phyloP scores from a whole-genome alignment of 768 basidiomycete genomes.

The Candolleomyces aberdarensis region DNA sequence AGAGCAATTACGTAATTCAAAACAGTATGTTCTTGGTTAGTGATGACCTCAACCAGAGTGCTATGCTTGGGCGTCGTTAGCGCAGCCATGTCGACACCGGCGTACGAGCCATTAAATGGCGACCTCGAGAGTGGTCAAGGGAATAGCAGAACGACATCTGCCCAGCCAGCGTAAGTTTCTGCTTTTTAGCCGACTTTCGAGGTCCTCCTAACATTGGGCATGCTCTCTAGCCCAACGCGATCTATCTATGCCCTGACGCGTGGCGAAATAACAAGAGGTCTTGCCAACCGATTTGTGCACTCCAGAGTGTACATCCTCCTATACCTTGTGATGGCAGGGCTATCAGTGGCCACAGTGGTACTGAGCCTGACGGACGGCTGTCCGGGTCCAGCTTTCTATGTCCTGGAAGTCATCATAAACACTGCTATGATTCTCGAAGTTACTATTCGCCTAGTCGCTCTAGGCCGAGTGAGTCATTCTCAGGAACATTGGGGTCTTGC shows the following conservation, averaged over 20 bases:
- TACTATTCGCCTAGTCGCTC: conserved; percentile 84
- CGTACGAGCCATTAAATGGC: conserved; percentile 31
- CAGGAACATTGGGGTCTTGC: background rate
- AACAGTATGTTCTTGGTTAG: no score
- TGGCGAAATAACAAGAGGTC: conserved; percentile 76
- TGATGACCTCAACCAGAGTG: no score
- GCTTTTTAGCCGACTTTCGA: conserved; percentile 11
- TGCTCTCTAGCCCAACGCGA: conserved; percentile 52
- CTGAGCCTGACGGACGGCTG: conserved; percentile 83
- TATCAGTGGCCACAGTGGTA: conserved; percentile 83
- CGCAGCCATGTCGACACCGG: conserved; percentile 33
- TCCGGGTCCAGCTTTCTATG: conserved; percentile 83
- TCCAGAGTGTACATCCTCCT: conserved; percentile 84
- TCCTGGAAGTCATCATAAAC: conserved; percentile 88
- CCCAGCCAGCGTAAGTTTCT: conserved; percentile 23
- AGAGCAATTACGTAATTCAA: no score
- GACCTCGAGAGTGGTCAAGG: conserved; percentile 18
- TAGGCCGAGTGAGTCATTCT: conserved; percentile 71
- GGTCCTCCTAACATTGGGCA: conserved; percentile 3
- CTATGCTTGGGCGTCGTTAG: background rate
- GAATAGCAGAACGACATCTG: conserved; percentile 5
- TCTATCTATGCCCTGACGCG: conserved; percentile 86
- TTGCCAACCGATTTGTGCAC: conserved; percentile 89
- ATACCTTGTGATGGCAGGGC: conserved; percentile 84
- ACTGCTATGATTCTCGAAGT: conserved; percentile 94